Conservation (phyloP, 768 basidiomycete species). For the Suillus plorans region DNA sequence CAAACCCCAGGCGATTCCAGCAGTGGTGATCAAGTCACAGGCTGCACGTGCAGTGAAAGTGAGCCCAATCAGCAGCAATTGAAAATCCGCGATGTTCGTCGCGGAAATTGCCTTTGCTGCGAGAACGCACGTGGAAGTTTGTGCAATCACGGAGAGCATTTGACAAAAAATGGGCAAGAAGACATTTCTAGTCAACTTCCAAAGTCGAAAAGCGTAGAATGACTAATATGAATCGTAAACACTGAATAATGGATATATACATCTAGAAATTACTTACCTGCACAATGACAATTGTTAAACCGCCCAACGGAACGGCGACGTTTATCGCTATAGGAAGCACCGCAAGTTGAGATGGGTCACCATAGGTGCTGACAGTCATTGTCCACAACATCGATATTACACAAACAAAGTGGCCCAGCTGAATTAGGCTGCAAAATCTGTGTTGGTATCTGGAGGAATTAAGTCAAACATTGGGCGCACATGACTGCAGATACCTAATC, state of each 20-base stretch:
- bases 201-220: conserved; percentile 7
- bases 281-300: not conserved
- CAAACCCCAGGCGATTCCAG: conserved; percentile 2
- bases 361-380: conserved; percentile 6
- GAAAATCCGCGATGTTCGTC: not conserved
- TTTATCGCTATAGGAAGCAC: not conserved
- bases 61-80: not conserved
- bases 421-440: not conserved
- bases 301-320: not conserved
- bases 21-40: conserved; percentile 7
- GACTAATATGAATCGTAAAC: not conserved
- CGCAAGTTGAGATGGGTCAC: conserved; percentile 1
- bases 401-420: conserved; percentile 1
- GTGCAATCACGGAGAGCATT: not conserved
- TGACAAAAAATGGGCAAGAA: conserved; percentile 1
- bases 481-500: conserved; percentile 6
- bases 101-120: not conserved
- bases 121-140: not conserved
- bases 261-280: not conserved
- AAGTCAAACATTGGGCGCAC: not conserved
- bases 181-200: conserved; percentile 1
- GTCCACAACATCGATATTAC: conserved; percentile 3
- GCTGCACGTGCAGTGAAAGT: not conserved
- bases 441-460: not conserved
- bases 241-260: too few relatives aligned